Evolutionary conservation across 2,329 filamentous ascomycete genomes (phyloP).

Genomic region (Calonectria montana): DNA sequence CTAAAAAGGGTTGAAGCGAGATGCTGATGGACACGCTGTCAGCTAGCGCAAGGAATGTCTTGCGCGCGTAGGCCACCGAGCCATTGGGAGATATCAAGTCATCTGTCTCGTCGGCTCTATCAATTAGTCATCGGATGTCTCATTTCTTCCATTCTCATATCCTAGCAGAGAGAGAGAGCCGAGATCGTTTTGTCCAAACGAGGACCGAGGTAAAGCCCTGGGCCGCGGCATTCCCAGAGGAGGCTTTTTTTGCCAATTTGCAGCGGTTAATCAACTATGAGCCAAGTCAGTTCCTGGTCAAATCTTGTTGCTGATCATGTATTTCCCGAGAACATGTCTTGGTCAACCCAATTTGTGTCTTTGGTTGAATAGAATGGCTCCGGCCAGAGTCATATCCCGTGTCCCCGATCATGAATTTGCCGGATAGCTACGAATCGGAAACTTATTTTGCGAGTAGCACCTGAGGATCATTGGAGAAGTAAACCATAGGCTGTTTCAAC

Average conservation of each 20-base stretch:
- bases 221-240: not conserved
- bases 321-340: slow-evolving; percentile 1
- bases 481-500: not conserved
- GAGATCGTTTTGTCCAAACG: not conserved
- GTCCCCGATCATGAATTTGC: not conserved
- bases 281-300: not conserved
- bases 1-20: slow-evolving; percentile 2
- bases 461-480: not conserved
- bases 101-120: not conserved
- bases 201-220: not conserved
- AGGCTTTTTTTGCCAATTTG: not conserved
- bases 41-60: not conserved
- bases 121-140: slow-evolving; percentile 1
- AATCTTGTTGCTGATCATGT: not conserved
- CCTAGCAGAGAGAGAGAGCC: not conserved
- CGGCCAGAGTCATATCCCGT: not conserved
- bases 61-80: not conserved
- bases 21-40: slow-evolving; percentile 3
- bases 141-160: not conserved
- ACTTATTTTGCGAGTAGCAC: not conserved
- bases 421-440: not conserved
- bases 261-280: not conserved
- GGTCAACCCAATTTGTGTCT: not conserved
- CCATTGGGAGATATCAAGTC: not conserved
- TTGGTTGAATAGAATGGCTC: not conserved